Base-by-base conservation (phyloP, 257 asterid species). In the Nicotiana paniculata region DNA sequence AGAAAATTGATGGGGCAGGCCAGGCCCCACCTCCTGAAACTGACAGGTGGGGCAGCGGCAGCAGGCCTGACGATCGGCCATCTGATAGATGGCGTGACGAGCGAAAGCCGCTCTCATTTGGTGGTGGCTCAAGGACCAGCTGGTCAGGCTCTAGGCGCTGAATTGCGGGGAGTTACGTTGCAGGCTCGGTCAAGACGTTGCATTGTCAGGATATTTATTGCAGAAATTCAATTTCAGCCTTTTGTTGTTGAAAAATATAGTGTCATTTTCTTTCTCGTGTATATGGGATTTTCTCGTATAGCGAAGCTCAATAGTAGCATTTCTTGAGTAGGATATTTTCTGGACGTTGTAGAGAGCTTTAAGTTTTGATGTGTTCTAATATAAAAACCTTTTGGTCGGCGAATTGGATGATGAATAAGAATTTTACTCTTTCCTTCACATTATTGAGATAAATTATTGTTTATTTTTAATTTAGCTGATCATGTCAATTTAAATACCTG, bases 31-130 rank as follows among this genome's bases (percentile, higher is more conserved):
- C 90, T 53, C 86, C 91, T 9, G 92, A 90, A 58, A 69, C 91
- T 58, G 94, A 91, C 5, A 87, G 64, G 84, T 86, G 95, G 94
- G 84, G 87, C 9, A 65, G 85, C 46, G 90, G 91, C 53, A 63
- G 77, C 69, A 83, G 86, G 58, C n/a, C n/a, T 65, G 92, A 87
- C 1, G 87, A 86, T 16, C 85, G 86, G 51, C n/a, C 87, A 61
- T 28, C 90, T 64, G 70, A 64, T 64, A 64, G n/a, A 64, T 64
- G 70, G 97, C 89, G 91, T n/a, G 92, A 87, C 37, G 92, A 87
- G n/a, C 89, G 90, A 9, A 86, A 85, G 67, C 83, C 91, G 55
- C 9, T 79, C 54, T 35, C 46, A 53, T 85, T 88, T 37, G 86
- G 92, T 39, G 88, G 84, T 55, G 83, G 84, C 51, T 51, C 88